phyloP scores from a whole-genome alignment of 108 stramenopile genomes.

The Nitzschia palea region DNA sequence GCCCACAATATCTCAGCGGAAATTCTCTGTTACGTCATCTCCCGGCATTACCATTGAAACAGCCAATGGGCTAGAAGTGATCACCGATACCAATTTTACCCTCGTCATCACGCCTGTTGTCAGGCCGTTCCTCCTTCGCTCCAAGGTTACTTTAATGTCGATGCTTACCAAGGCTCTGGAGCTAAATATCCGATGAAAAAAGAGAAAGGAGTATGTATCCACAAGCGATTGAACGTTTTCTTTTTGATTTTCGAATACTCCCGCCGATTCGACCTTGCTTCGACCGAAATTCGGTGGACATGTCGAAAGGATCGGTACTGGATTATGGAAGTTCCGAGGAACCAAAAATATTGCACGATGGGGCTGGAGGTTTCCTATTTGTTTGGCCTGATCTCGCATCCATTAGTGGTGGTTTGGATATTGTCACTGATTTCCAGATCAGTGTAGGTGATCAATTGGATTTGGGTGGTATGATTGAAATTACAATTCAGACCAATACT shows the following conservation, averaged over 20 bases:
- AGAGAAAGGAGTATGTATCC: background rate
- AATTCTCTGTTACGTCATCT: background rate
- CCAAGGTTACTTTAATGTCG: conserved; percentile 3
- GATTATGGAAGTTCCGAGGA: conserved; percentile 11
- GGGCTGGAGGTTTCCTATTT: background rate
- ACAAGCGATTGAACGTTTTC: background rate
- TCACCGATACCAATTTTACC: background rate
- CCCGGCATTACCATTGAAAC: background rate
- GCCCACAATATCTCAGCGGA: conserved; percentile 7
- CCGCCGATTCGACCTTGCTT: background rate
- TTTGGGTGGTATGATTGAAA: background rate
- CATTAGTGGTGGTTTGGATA: background rate
- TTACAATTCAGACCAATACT: background rate
- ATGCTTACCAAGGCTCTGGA: background rate
- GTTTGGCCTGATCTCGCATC: background rate
- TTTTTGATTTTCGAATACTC: background rate
- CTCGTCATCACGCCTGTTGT: conserved; percentile 8
- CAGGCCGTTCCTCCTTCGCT: conserved; percentile 1
- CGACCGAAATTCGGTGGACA: background rate
- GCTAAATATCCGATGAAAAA: background rate
- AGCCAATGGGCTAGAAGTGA: background rate
- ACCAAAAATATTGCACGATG: background rate
- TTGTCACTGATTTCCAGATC: background rate
- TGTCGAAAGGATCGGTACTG: background rate
- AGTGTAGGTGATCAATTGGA: background rate